Evolutionary conservation across 805 yeast species (phyloP), one percentile per base, ranked within the genome.

Genomic region (Cyberlindnera misumaiensis): DNA sequence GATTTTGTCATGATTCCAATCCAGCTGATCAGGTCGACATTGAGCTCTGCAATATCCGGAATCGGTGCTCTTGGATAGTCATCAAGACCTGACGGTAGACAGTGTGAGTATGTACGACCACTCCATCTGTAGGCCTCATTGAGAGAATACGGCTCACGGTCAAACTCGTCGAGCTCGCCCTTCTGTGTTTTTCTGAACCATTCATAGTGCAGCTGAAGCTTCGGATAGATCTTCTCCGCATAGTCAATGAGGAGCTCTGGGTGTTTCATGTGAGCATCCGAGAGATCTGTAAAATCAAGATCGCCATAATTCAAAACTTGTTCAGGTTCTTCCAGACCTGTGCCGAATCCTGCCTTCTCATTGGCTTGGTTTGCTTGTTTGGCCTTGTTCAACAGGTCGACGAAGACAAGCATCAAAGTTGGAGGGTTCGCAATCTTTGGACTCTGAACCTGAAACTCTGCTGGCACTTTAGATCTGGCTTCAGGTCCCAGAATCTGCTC

Each of bases 341-440:
- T 40, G 13, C 41, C 47, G 26, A 42, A 43, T 6, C 41, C 48
- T 18, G 28, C 25, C 18, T 31, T 26, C n/a, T 44, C 34, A 12
- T 17, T 42, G 24, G 24, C 24, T 20, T 40, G 46, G n/a, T n/a
- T n/a, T 31, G 18, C 45, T 28, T 40, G 46, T 28, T 65, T 62
- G 0, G 73, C 72, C 38, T 65, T 60, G 24, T 72, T 74, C 30
- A 78, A 64, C 50, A 78, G 64, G 47, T 72, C 77, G 39, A 72
- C 72, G 48, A 84, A 79, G 0, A 77, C 76, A 46, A 90, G 68
- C 75, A 90, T 77, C 51, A 93, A 60, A 0, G 97, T 93, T 14
- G 98, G 98, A 2, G 98, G 98, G 50, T 90, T 93, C 8, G 96
- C 97, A 53, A 85, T 81, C 42, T 80, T 74, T 4, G 95, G 94